Evolutionary conservation across 1,139 yeast genomes (phyloP).

Genomic region (Saccharomyces uvarum): DNA sequence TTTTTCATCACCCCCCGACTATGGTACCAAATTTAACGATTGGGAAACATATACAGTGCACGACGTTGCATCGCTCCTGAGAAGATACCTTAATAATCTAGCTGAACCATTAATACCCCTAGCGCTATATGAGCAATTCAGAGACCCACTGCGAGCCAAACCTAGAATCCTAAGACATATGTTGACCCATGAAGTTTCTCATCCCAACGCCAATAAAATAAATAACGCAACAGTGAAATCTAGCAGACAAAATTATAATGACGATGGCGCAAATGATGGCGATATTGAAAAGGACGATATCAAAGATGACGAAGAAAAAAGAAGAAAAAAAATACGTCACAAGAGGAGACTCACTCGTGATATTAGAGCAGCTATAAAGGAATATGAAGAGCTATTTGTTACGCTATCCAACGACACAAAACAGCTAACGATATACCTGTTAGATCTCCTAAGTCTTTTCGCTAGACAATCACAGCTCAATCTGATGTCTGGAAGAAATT

Average conservation of each 20-base stretch:
- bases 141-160: conserved; percentile 57
- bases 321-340: conserved; percentile 33
- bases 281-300: conserved; percentile 26
- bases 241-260: conserved; percentile 7
- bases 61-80: conserved; percentile 86
- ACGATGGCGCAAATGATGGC: conserved; percentile 9
- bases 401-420: conserved; percentile 42
- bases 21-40: conserved; percentile 65
- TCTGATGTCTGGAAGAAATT: conserved; percentile 84
- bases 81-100: conserved; percentile 77
- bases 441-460: conserved; percentile 81
- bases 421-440: conserved; percentile 74
- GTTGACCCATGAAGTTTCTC: conserved; percentile 16
- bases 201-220: conserved; percentile 17
- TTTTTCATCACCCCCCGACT: conserved; percentile 81
- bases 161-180: conserved; percentile 30
- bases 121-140: conserved; percentile 64
- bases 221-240: conserved; percentile 4
- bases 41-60: conserved; percentile 96
- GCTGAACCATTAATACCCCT: conserved; percentile 91
- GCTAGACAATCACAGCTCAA: conserved; percentile 71
- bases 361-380: conserved; percentile 60
- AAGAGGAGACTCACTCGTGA: conserved; percentile 44
- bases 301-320: conserved; percentile 30
- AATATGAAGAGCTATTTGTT: conserved; percentile 62